Percentiles rank a stretch among this genome's conserved stretches.
Conservation (phyloP, 1,284 basidiomycete species). For the Heliocybe sulcata region DNA sequence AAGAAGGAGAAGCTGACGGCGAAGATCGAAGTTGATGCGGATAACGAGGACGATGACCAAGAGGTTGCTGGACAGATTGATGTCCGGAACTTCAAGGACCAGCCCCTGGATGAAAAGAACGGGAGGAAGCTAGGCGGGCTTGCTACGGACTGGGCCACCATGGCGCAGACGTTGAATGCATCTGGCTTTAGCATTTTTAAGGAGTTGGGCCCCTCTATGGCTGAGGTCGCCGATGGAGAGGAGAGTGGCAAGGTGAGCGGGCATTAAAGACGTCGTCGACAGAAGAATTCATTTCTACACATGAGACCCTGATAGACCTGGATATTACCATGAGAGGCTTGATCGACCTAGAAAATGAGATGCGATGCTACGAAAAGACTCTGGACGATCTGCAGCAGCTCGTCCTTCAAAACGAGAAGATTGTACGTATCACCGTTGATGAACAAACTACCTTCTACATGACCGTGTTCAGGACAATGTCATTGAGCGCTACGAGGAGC, state of each 20-base stretch:
- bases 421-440: slow-evolving; percentile 37
- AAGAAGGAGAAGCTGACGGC: background rate
- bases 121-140: slow-evolving; percentile 46
- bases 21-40: background rate
- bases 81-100: slow-evolving; percentile 48
- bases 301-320: slow-evolving; percentile 48
- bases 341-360: slow-evolving; percentile 56
- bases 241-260: slow-evolving; percentile 40
- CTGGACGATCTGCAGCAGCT: slow-evolving; percentile 50
- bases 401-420: slow-evolving; percentile 41
- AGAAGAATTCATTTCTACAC: background rate
- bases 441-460: slow-evolving; percentile 11
- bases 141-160: slow-evolving; percentile 49
- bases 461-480: slow-evolving; percentile 34
- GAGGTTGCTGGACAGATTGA: slow-evolving; percentile 29
- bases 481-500: slow-evolving; percentile 36
- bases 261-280: background rate
- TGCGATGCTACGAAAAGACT: slow-evolving; percentile 44
- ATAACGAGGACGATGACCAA: background rate
- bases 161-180: slow-evolving; percentile 38
- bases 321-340: slow-evolving; percentile 60
- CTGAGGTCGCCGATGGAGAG: slow-evolving; percentile 53
- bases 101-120: slow-evolving; percentile 48
- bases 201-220: slow-evolving; percentile 51
- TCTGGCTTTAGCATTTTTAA: slow-evolving; percentile 37